Percentiles rank a stretch among this genome's conserved stretches.
Evolutionary conservation across 345 rosid genomes (phyloP).

Genomic region (Lumnitzera racemosa): DNA sequence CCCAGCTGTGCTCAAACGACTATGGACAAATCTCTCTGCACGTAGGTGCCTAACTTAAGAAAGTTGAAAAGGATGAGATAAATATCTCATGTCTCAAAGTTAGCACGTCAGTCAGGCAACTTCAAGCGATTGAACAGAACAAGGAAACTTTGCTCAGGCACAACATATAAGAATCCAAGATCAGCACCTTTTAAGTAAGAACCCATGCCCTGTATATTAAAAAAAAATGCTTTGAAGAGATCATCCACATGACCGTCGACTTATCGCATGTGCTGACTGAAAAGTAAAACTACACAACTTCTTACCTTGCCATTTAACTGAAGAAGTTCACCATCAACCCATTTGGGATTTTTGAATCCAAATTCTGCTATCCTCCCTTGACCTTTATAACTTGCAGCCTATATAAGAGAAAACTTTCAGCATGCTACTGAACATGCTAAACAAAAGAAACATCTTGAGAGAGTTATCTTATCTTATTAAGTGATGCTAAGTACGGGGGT

Average conservation of each 20-base stretch:
- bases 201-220: slow-evolving; percentile 55
- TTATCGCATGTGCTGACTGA: background rate
- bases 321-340: slow-evolving; percentile 93
- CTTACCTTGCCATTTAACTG: slow-evolving; percentile 82
- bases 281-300: background rate
- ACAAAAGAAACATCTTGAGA: background rate
- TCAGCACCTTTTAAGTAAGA: slow-evolving; percentile 79
- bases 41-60: no score
- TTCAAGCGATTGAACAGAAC: slow-evolving; percentile 81
- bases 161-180: slow-evolving; percentile 77
- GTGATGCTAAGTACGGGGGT: no score
- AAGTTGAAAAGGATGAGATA: background rate
- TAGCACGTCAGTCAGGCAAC: slow-evolving; percentile 47
- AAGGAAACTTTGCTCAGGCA: slow-evolving; percentile 88
- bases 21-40: no score
- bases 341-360: slow-evolving; percentile 66
- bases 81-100: background rate
- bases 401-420: slow-evolving; percentile 11
- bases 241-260: background rate
- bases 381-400: slow-evolving; percentile 84
- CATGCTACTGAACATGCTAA: background rate
- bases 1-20: no score
- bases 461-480: background rate
- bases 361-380: slow-evolving; percentile 89
- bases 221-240: background rate